Percentiles rank a stretch among this genome's conserved stretches.
Conservation (phyloP, 2,329 filamentous ascomycete genomes). For the Decorospora gaudefroyi region DNA sequence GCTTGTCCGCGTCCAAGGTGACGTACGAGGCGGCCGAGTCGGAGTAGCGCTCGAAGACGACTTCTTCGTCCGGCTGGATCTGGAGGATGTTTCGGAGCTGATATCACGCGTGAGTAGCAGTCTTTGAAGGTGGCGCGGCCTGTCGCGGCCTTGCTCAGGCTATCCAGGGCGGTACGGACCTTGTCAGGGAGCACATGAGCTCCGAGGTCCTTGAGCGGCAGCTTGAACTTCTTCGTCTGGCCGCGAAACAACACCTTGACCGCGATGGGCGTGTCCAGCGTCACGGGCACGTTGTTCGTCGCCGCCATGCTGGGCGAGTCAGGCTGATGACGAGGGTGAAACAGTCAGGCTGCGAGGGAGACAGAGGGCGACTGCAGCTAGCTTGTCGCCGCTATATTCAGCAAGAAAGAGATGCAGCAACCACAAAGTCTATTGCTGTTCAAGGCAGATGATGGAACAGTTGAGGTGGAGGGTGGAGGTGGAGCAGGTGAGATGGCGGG, state of each 20-base stretch:
- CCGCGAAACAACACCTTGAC: slow-evolving; percentile 84
- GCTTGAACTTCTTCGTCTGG: slow-evolving; percentile 79
- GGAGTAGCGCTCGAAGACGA: slow-evolving; percentile 88
- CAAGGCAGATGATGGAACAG: slow-evolving; percentile 12
- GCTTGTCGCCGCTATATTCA: slow-evolving; percentile 8
- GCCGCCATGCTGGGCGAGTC: slow-evolving; percentile 43
- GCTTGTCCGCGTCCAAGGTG: slow-evolving; percentile 74
- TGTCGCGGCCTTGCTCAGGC: background rate
- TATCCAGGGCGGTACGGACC: slow-evolving; percentile 63
- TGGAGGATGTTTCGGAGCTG: slow-evolving; percentile 67
- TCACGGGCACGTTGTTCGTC: slow-evolving; percentile 53
- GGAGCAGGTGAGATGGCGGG: slow-evolving; percentile 22
- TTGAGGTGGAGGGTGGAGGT: slow-evolving; percentile 15
- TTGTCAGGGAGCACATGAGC: slow-evolving; percentile 75
- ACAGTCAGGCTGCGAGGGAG: slow-evolving; percentile 17
- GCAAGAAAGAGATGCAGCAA: slow-evolving; percentile 8
- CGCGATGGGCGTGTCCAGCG: slow-evolving; percentile 74
- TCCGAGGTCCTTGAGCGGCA: slow-evolving; percentile 82
- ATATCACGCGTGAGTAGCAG: slow-evolving; percentile 22
- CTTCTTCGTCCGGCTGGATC: slow-evolving; percentile 64
- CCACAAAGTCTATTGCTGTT: slow-evolving; percentile 5
- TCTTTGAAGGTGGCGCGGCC: background rate
- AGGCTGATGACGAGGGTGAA: slow-evolving; percentile 40
- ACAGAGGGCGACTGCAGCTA: slow-evolving; percentile 15
- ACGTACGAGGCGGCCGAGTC: slow-evolving; percentile 86